These are phyloP conservation scores for Xerocomus minutiporus DNA, from an alignment of 1,284 basidiomycete species.

Conservation along the genomic window DNA sequence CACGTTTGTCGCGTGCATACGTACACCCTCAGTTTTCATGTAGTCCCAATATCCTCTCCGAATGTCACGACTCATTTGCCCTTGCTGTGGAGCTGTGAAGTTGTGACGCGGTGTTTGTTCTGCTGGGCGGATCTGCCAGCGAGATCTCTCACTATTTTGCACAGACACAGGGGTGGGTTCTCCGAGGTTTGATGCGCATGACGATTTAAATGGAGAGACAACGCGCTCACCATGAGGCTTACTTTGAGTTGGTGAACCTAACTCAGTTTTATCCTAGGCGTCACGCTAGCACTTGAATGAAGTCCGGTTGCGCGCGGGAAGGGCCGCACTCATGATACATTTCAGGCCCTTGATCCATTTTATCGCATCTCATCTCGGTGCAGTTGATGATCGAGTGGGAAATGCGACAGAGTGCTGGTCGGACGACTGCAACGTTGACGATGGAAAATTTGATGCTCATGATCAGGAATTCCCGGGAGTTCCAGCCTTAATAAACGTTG, in stretches of 20 bases:
- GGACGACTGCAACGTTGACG: background rate
- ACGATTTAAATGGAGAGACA: constrained; percentile 14
- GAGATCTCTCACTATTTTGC: constrained; percentile 16
- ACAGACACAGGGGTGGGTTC: constrained; percentile 19
- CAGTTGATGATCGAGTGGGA: background rate
- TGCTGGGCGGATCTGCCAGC: constrained; percentile 13
- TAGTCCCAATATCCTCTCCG: constrained; percentile 10
- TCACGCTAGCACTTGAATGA: background rate
- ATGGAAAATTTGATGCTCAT: background rate
- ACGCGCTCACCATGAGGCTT: constrained; percentile 28
- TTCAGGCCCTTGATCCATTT: background rate
- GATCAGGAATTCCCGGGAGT: background rate
- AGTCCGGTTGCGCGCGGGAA: background rate
- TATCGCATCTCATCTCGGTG: background rate
- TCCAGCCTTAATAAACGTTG: background rate
- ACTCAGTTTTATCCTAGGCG: background rate
- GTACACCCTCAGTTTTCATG: constrained; percentile 10
- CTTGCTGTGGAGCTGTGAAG: constrained; percentile 10
- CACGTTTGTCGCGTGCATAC: constrained; percentile 18
- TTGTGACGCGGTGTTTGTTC: constrained; percentile 11
- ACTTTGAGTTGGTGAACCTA: background rate
- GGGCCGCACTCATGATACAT: background rate
- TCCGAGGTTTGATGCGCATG: constrained; percentile 26
- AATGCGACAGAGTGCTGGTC: background rate
- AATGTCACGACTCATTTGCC: constrained; percentile 16